These are phyloP conservation scores for Alisma plantagoaquatica DNA, from an alignment of 106 monocot species.

Conservation along the genomic window DNA sequence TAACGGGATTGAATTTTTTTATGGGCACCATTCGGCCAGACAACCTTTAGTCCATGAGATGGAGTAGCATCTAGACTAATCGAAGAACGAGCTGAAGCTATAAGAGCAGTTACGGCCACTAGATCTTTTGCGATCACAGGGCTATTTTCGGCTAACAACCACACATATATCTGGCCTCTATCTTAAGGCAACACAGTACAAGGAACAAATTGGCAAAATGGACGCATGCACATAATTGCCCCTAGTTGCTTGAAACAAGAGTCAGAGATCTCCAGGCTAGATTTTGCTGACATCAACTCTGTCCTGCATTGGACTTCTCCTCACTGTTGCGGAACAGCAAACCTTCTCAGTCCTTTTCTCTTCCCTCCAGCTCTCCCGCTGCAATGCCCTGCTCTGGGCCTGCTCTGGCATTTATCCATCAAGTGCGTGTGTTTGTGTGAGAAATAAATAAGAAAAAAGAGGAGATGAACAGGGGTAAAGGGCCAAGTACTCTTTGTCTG, in stretches of 20 bases:
- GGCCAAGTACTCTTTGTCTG: slow-evolving; percentile 1
- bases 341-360: slow-evolving; percentile 3
- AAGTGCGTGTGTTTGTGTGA: neutral
- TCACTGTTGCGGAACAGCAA: slow-evolving; percentile 11
- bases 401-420: slow-evolving; percentile 1
- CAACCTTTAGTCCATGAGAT: too few species aligned
- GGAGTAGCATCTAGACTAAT: too few species aligned
- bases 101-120: too few species aligned
- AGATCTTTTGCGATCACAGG: too few species aligned
- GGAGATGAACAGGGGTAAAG: slow-evolving; percentile 7
- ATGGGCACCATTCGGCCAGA: too few species aligned
- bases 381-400: neutral
- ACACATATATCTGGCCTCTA: too few species aligned
- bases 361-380: neutral
- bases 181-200: too few species aligned
- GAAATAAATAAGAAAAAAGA: slow-evolving; percentile 2
- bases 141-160: too few species aligned
- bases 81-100: too few species aligned
- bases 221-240: slow-evolving; percentile 3
- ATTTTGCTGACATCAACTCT: slow-evolving; percentile 56
- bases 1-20: too few species aligned
- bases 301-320: slow-evolving; percentile 14
- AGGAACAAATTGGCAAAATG: too few species aligned
- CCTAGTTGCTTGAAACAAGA: slow-evolving; percentile 10
- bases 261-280: slow-evolving; percentile 31